phyloP scores from a whole-genome alignment of 805 yeast species.

The Myxozyma udenii region DNA sequence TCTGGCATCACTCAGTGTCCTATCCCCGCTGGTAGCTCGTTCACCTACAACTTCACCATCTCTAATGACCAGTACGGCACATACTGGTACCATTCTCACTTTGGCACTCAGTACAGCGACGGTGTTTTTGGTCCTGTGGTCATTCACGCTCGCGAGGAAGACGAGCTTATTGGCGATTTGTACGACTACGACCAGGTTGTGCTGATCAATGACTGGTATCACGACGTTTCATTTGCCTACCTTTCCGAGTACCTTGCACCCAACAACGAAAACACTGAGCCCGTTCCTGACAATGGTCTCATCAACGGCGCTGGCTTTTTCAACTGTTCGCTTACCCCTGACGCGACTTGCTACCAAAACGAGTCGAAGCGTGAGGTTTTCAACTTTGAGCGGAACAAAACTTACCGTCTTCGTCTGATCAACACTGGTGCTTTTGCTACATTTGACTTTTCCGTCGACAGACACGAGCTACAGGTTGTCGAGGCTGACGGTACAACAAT shows the following conservation, averaged over 20 bases:
- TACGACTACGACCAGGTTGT: constrained; percentile 39
- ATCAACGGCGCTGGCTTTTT: constrained; percentile 44
- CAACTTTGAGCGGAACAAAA: constrained; percentile 18
- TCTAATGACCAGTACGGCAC: constrained; percentile 69
- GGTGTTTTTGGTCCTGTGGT: constrained; percentile 59
- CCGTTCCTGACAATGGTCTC: constrained; percentile 43
- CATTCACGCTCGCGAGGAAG: constrained; percentile 42
- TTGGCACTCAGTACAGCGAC: constrained; percentile 84
- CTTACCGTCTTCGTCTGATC: constrained; percentile 34
- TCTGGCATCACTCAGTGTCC: constrained; percentile 86
- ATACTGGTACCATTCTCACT: constrained; percentile 96
- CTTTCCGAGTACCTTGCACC: constrained; percentile 43
- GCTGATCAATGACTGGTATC: constrained; percentile 45
- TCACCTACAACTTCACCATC: constrained; percentile 74
- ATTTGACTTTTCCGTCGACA: constrained; percentile 37
- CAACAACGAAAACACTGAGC: constrained; percentile 42
- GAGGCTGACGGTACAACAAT: constrained; percentile 40
- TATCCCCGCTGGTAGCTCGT: constrained; percentile 67
- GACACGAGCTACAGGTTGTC: constrained; percentile 33
- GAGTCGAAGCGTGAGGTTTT: constrained; percentile 27
- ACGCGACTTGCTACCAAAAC: constrained; percentile 34
- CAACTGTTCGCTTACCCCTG: constrained; percentile 32
- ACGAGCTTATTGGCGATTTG: constrained; percentile 33
- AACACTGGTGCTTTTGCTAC: constrained; percentile 40
- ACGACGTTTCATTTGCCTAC: constrained; percentile 39